Conservation (phyloP, 768 basidiomycete species). For the Ephemerocybe angulata region DNA sequence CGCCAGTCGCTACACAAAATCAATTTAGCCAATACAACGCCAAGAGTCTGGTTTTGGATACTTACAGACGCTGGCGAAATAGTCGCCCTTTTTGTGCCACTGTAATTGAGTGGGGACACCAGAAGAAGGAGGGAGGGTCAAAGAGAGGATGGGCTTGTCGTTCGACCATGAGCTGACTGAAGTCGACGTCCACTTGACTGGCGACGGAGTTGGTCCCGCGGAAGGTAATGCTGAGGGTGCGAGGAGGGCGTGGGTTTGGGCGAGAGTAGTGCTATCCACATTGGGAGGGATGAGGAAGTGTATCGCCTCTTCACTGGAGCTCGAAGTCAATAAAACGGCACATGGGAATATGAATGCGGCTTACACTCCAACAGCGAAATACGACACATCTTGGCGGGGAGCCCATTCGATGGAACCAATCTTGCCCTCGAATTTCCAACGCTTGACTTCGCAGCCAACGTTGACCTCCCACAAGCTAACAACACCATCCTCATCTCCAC, state of each 20-base stretch:
- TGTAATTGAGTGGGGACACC: conserved; percentile 75
- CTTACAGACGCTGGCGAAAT: conserved; percentile 92
- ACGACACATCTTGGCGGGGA: conserved; percentile 76
- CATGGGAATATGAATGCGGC: conserved; percentile 24
- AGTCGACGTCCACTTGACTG: conserved; percentile 65
- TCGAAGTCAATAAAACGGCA: conserved; percentile 12
- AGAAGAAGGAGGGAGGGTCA: conserved; percentile 61
- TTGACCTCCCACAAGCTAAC: conserved; percentile 90
- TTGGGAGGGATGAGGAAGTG: conserved; percentile 81
- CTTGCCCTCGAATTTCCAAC: conserved; percentile 78
- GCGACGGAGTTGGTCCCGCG: conserved; percentile 50
- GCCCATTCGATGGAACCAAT: conserved; percentile 92
- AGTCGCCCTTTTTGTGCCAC: conserved; percentile 95
- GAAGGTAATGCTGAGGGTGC: conserved; percentile 64
- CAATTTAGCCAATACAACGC: conserved; percentile 14
- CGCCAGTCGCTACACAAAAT: conserved; percentile 42
- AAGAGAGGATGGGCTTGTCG: conserved; percentile 56
- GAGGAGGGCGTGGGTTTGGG: conserved; percentile 58
- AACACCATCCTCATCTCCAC: conserved; percentile 85
- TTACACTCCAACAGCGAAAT: conserved; percentile 77
- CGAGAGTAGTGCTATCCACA: conserved; percentile 53
- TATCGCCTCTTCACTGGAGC: conserved; percentile 69
- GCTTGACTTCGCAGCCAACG: conserved; percentile 83
- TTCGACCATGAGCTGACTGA: conserved; percentile 43
- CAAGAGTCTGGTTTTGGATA: conserved; percentile 18